Base-by-base conservation (phyloP, 257 asterid species). In the Rubia yunnanensis region DNA sequence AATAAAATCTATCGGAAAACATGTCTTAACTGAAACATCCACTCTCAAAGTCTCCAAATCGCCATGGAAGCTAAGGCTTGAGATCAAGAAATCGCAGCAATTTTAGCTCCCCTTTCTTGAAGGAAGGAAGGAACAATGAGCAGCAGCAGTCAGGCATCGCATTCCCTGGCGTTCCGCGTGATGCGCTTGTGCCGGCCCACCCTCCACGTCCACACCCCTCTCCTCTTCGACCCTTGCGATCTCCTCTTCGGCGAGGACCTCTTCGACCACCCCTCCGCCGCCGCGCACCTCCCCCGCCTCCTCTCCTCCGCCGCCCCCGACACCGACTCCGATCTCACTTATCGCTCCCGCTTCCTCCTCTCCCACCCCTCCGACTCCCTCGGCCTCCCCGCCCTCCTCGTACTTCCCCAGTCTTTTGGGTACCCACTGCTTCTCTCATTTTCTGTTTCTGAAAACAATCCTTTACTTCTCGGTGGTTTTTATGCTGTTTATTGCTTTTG, bases 331-430 rank as follows among this genome's bases (percentile, higher is more conserved):
- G 99, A 92, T 87, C 87, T 81, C 69, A 81, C 81, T 64, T 92
- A 84, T 82, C 94, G 97, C 71, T 73, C 81, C 80, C 80, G 96
- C 71, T 87, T 80, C 85, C 86, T 88, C 73, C 94, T 87, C 68
- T 79, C 83, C 56, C 86, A 89, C 52, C 83, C 95, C 27, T 79
- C 96, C 11, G 97, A 92, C 27, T 82, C 97, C 50, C 84, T 92
- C 67, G 97, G 97, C 48, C 87, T 92, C 67, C 86, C 94, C 26
- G 94, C 95, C 68, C 91, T 92, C 57, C 99, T 92, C 63, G 92
- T 92, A 5, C 96, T 92, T 17, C 99, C 99, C 50, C 97, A 92
- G 27, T 77, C 99, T 3, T 92, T 92, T 50, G 99, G 99, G 97
- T 89, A 57, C 39, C 4, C 20, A 34, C 56, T 28, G 3, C 30